Conservation (phyloP, 176 grass and related monocot genomes). For the Saccharum spontaneum region DNA sequence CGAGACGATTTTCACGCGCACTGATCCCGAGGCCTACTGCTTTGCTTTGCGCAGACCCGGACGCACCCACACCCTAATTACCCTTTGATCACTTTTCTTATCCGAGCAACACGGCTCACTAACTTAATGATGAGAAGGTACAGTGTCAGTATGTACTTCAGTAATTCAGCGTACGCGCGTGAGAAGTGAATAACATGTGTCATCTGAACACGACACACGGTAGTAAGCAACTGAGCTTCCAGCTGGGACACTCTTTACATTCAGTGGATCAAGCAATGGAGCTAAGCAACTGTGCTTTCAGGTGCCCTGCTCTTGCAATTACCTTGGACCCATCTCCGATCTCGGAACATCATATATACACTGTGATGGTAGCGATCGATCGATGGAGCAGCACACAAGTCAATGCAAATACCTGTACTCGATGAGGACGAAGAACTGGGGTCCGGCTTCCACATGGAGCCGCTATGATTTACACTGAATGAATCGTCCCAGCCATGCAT, state of each 20-base stretch:
- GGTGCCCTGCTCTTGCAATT: background rate
- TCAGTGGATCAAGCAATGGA: too few relatives aligned
- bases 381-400: background rate
- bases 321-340: background rate
- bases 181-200: background rate
- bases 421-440: background rate
- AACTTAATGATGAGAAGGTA: slow-evolving; percentile 1
- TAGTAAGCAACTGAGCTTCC: background rate
- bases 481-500: background rate
- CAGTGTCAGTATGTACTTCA: slow-evolving; percentile 9
- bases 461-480: background rate
- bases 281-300: background rate
- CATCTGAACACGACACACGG: background rate
- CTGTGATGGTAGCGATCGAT: background rate
- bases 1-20: slow-evolving; percentile 44
- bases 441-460: background rate
- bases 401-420: slow-evolving; percentile 15
- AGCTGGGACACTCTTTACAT: too few relatives aligned
- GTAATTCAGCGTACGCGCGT: background rate
- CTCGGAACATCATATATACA: background rate
- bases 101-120: slow-evolving; percentile 24
- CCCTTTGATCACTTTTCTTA: slow-evolving; percentile 27
- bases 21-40: slow-evolving; percentile 30
- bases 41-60: background rate
- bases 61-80: slow-evolving; percentile 15